Evolutionary conservation across 148 eudicot genomes (phyloP).

Genomic region (Arctostaphylos glauca): DNA sequence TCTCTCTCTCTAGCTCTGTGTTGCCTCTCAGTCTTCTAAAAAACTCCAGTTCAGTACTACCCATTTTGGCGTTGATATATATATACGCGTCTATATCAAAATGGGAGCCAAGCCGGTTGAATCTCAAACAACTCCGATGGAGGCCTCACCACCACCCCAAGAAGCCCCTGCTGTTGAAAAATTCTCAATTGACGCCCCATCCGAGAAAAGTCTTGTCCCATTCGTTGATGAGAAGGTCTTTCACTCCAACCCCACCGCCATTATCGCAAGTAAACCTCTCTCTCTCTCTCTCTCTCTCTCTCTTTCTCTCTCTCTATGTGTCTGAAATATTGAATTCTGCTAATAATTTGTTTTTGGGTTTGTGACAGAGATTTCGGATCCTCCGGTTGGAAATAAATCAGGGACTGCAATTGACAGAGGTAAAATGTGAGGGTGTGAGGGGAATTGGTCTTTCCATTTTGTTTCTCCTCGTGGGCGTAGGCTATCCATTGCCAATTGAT

Average conservation of each 20-base stretch:
- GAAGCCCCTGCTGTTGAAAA: constrained; percentile 15
- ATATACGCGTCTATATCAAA: background rate
- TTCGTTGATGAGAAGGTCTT: background rate
- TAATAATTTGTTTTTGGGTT: background rate
- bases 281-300: constrained; percentile 1
- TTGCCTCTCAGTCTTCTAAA: background rate
- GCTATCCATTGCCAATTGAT: background rate
- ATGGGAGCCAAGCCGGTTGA: constrained; percentile 11
- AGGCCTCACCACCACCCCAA: background rate
- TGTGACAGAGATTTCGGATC: constrained; percentile 20
- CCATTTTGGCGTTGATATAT: background rate
- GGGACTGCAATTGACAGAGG: constrained; percentile 43
- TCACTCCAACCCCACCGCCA: background rate
- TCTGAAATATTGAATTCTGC: too few species aligned
- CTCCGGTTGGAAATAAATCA: constrained; percentile 21
- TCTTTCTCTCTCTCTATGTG: background rate
- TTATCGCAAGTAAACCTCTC: constrained; percentile 6
- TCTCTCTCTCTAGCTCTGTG: background rate
- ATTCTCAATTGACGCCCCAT: background rate
- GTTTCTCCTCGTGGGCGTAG: background rate
- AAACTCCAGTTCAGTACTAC: background rate
- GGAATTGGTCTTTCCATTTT: background rate
- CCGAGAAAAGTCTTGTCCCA: constrained; percentile 4
- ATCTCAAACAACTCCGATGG: constrained; percentile 7
- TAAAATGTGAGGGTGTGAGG: constrained; percentile 6